phyloP scores from a whole-genome alignment of 305 asterid species.

The Fraxinus paxiana region DNA sequence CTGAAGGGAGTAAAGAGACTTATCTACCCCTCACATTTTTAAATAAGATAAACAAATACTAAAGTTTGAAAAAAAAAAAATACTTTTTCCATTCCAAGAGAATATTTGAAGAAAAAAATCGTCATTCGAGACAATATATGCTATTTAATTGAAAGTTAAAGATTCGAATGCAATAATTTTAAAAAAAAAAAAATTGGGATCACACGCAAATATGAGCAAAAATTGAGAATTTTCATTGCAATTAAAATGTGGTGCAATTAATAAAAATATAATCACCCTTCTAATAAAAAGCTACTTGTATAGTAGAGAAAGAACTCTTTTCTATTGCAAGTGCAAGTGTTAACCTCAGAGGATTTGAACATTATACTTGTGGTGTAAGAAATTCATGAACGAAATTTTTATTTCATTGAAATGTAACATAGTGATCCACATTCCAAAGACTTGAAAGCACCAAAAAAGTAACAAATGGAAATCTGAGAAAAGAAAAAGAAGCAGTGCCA shows the following conservation, averaged over 20 bases:
- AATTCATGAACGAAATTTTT: not conserved
- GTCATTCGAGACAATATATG: not conserved
- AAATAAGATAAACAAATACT: not conserved
- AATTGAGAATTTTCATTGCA: not conserved
- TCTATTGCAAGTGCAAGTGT: not conserved
- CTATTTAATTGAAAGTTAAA: not conserved
- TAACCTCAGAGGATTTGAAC: not conserved
- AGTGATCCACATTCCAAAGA: not conserved
- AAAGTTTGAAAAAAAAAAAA: too few species aligned
- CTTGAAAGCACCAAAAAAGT: not conserved
- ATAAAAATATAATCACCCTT: not conserved
- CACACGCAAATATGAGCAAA: not conserved
- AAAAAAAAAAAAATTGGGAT: not conserved
- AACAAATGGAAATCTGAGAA: not conserved
- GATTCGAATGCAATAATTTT: not conserved
- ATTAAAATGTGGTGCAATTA: not conserved
- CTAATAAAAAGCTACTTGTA: not conserved
- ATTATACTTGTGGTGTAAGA: not conserved
- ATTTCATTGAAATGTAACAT: not conserved
- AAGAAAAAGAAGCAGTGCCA: not conserved
- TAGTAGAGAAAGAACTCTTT: not conserved
- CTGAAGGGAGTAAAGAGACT: not conserved
- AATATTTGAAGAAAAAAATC: too few species aligned
- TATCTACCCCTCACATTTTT: not conserved
- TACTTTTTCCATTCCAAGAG: not conserved